phyloP scores from a whole-genome alignment of 768 basidiomycete species.

The Mycena vulgaris region DNA sequence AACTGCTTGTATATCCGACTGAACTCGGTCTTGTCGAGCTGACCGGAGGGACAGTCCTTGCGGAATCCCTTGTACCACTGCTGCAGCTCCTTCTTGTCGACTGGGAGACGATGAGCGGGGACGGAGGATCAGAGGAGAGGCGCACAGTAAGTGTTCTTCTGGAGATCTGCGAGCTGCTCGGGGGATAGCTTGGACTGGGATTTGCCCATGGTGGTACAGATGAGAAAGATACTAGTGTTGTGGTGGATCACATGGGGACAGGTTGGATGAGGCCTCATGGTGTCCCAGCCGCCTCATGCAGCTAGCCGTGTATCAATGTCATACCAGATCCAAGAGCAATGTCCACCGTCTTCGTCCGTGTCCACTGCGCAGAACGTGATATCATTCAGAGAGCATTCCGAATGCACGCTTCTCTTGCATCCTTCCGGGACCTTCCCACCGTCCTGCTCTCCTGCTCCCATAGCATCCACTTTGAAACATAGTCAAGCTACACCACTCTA shows the following conservation, averaged over 20 bases:
- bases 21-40: slow-evolving; percentile 96
- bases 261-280: not conserved
- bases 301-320: too few species aligned
- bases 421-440: too few species aligned
- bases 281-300: not conserved
- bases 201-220: slow-evolving; percentile 87
- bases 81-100: slow-evolving; percentile 97
- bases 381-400: too few species aligned
- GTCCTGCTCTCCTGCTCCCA: slow-evolving; percentile 25
- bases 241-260: not conserved
- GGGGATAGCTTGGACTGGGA: slow-evolving; percentile 95
- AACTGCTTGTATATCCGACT: slow-evolving; percentile 99
- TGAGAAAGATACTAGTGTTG: slow-evolving; percentile 36
- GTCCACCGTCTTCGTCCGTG: too few species aligned
- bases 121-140: slow-evolving; percentile 24
- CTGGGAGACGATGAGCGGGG: slow-evolving; percentile 57
- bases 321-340: not conserved
- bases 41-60: slow-evolving; percentile 98
- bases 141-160: slow-evolving; percentile 97
- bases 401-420: too few species aligned
- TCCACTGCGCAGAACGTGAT: too few species aligned
- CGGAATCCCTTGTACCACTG: slow-evolving; percentile 99
- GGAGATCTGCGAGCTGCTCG: slow-evolving; percentile 94
- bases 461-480: too few species aligned
- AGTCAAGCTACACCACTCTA: too few species aligned